Evolutionary conservation across 2,329 filamentous ascomycete species (phyloP), one percentile per base, ranked within the genome.

Genomic region (Beauveria scarabaeidicola): DNA sequence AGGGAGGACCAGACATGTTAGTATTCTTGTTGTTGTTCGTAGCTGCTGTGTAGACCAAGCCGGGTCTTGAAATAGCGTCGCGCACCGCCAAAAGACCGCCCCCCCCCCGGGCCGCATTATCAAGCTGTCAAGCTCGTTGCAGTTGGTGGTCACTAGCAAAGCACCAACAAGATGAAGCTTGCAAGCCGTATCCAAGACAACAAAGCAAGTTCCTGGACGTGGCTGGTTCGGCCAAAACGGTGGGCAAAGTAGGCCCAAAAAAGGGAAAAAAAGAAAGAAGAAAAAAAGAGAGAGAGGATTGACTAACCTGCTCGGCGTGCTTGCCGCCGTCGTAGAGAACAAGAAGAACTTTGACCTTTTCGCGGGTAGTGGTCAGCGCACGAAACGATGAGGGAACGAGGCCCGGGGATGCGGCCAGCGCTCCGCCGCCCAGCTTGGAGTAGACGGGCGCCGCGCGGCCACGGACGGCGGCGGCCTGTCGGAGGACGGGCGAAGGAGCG

Each of bases 291-390:
- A n/a, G 11, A 2, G 11, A 19, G 3, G 3, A 41, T 1, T 3
- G 17, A 73, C 79, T 74, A 74, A 95, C 91, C 72, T 97, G 83
- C 77, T 89, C 79, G 78, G 92, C 91, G 81, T 96, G 91, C 79
- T 91, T 80, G 73, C 85, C 83, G 74, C 91, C 92, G 78, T 97
- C 92, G 82, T 97, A 97, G 68, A 96, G 84, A 69, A 96, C 90
- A 72, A 92, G 82, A 73, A 97, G 87, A 78, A 97, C 90, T 81
- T 97, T 97, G 80, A 92, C 92, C 91, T 97, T 68, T 71, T 69
- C 67, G 66, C 67, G 67, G 61, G 66, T 64, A 63, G 74, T 74
- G 68, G 79, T 81, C 71, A 81, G 78, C 76, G 75, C 83, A 78
- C 84, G 83, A 68, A 79, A 79, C 66, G 86, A 80, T 71, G 82